These are phyloP conservation scores for Medicago arabica DNA, from an alignment of 306 rosid genomes.

Conservation along the genomic window DNA sequence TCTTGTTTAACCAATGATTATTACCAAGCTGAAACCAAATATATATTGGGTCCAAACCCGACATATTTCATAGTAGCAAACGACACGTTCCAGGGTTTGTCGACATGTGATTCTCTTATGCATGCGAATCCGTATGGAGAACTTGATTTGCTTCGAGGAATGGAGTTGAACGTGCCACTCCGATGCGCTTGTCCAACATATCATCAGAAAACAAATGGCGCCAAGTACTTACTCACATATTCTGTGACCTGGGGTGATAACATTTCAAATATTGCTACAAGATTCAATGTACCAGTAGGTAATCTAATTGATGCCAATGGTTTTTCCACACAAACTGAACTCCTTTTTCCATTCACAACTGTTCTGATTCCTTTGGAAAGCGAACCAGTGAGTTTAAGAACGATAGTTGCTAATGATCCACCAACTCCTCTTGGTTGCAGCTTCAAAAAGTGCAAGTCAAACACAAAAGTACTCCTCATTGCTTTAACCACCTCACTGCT, in stretches of 20 bases:
- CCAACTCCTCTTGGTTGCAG: conserved; percentile 13
- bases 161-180: conserved; percentile 63
- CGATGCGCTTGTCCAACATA: conserved; percentile 74
- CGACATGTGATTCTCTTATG: conserved; percentile 63
- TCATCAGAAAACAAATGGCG: conserved; percentile 53
- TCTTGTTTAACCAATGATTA: conserved; percentile 51
- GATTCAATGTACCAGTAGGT: conserved; percentile 50
- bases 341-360: conserved; percentile 53
- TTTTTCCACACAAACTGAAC: conserved; percentile 40
- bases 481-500: conserved; percentile 40
- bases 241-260: conserved; percentile 51
- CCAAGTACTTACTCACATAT: conserved; percentile 57
- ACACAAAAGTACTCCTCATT: conserved; percentile 21
- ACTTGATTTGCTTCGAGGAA: conserved; percentile 39
- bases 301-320: conserved; percentile 59
- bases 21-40: conserved; percentile 55
- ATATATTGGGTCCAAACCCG: background rate
- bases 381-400: conserved; percentile 56
- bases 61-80: conserved; percentile 51
- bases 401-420: conserved; percentile 36
- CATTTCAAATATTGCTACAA: conserved; percentile 41
- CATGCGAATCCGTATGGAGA: conserved; percentile 49
- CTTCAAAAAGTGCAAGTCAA: conserved; percentile 24
- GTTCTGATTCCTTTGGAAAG: conserved; percentile 60
- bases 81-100: conserved; percentile 58